phyloP scores from a whole-genome alignment of 2,329 filamentous ascomycete genomes.

The Verticillium dahliae region DNA sequence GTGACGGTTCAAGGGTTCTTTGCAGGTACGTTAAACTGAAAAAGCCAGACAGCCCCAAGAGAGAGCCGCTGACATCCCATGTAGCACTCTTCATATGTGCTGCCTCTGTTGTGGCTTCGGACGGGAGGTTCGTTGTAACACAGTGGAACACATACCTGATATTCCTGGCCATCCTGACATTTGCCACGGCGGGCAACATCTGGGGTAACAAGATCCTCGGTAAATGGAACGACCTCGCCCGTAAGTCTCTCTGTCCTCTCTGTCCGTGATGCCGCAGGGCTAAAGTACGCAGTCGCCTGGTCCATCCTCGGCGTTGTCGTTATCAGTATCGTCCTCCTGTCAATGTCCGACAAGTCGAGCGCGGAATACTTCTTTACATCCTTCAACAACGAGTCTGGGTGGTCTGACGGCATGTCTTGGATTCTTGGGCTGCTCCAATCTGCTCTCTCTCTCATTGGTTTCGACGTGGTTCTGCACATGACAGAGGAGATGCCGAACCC shows the following conservation, averaged over 20 bases:
- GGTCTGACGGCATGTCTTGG: conserved; percentile 39
- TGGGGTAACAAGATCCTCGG: conserved; percentile 33
- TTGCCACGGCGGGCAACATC: conserved; percentile 30
- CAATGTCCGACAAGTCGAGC: conserved; percentile 34
- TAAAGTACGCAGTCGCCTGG: conserved; percentile 26
- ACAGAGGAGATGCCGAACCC: conserved; percentile 40
- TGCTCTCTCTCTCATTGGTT: conserved; percentile 28
- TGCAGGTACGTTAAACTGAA: conserved; percentile 20
- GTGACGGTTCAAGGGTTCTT: conserved; percentile 37
- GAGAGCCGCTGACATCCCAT: not conserved
- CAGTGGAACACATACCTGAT: conserved; percentile 34
- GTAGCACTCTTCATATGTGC: conserved; percentile 36
- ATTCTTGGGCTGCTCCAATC: conserved; percentile 37
- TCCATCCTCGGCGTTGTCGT: conserved; percentile 33
- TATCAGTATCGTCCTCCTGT: conserved; percentile 35
- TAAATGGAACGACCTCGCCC: conserved; percentile 32
- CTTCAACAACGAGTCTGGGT: conserved; percentile 37
- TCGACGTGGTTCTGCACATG: conserved; percentile 36
- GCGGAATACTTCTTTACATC: conserved; percentile 35
- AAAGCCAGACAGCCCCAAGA: not conserved
- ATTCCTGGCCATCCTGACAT: conserved; percentile 30
- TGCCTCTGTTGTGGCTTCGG: conserved; percentile 30
- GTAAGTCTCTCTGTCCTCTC: conserved; percentile 15
- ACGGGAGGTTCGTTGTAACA: conserved; percentile 26
- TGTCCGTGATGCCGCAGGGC: not conserved